These are phyloP conservation scores for Pseudopediastrum boryanum DNA, from an alignment of 139 green algal genomes.

Conservation along the genomic window DNA sequence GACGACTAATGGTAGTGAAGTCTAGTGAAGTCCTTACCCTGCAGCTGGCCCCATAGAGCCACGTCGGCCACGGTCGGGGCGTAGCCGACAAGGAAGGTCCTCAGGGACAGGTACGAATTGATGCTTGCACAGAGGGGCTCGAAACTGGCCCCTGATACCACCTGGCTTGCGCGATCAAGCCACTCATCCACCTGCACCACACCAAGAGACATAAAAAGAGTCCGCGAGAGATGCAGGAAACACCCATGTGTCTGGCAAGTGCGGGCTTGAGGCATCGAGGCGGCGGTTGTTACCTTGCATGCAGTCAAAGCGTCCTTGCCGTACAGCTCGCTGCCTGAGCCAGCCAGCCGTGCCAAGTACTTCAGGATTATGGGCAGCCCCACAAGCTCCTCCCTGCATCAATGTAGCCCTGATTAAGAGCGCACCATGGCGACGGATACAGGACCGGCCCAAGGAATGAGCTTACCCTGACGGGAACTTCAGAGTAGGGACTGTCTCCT, in stretches of 20 bases:
- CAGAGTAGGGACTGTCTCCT: conserved; percentile 61
- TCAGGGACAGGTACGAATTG: conserved; percentile 78
- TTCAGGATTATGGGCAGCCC: conserved; percentile 70
- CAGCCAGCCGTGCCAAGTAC: conserved; percentile 64
- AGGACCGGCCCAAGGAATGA: neutral
- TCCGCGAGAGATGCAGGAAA: too few species aligned
- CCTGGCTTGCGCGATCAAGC: conserved; percentile 70
- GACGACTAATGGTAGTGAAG: too few species aligned
- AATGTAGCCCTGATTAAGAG: neutral
- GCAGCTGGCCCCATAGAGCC: conserved; percentile 85
- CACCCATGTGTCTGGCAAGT: too few species aligned
- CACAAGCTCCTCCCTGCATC: conserved; percentile 68
- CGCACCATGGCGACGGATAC: neutral
- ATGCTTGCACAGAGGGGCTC: conserved; percentile 62
- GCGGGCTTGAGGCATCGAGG: neutral
- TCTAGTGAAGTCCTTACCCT: conserved; percentile 57
- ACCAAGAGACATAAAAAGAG: too few species aligned
- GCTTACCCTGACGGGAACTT: conserved; percentile 59
- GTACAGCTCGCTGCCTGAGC: conserved; percentile 48
- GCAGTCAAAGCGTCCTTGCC: conserved; percentile 50
- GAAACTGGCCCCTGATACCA: conserved; percentile 71
- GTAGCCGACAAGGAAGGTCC: conserved; percentile 88
- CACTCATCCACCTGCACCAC: conserved; percentile 82
- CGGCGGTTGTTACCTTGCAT: conserved; percentile 52
- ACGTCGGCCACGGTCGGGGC: conserved; percentile 82